A percentile compares a stretch with the other conserved stretches of the same genome.
Evolutionary conservation across 441 rosid species (phyloP).

Genomic region (Corymbia calophylla): DNA sequence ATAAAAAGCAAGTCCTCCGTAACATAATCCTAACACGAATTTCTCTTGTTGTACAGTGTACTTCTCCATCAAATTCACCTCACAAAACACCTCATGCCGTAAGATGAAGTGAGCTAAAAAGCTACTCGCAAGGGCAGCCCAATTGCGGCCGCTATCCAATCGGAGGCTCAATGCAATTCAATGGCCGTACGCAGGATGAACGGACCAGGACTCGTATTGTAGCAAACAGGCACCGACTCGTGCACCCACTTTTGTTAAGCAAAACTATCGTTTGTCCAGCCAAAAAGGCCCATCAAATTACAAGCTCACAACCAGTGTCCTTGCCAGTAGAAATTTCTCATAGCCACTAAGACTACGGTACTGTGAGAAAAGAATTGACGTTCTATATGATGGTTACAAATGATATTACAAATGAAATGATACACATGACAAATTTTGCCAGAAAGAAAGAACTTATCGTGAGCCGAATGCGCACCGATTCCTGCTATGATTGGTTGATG

Average conservation of each 20-base stretch:
- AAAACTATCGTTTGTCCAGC: not conserved
- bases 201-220: not conserved
- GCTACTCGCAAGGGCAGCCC: not conserved
- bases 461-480: not conserved
- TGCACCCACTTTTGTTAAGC: not conserved
- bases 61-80: not conserved
- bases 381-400: not conserved
- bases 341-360: not conserved
- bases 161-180: not conserved
- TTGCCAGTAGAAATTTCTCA: not conserved
- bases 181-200: not conserved
- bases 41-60: too few species aligned
- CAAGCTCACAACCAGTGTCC: not conserved
- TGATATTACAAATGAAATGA: constrained; percentile 50
- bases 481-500: not conserved
- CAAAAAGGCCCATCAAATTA: not conserved
- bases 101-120: not conserved
- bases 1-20: too few species aligned
- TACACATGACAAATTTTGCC: not conserved
- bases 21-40: too few species aligned
- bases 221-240: not conserved
- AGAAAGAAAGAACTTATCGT: constrained; percentile 12
- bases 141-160: not conserved
- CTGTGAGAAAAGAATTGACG: not conserved
- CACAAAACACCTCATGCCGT: not conserved